phyloP scores from a whole-genome alignment of 352 stramenopile species.

The Elongisporangium prolatum region DNA sequence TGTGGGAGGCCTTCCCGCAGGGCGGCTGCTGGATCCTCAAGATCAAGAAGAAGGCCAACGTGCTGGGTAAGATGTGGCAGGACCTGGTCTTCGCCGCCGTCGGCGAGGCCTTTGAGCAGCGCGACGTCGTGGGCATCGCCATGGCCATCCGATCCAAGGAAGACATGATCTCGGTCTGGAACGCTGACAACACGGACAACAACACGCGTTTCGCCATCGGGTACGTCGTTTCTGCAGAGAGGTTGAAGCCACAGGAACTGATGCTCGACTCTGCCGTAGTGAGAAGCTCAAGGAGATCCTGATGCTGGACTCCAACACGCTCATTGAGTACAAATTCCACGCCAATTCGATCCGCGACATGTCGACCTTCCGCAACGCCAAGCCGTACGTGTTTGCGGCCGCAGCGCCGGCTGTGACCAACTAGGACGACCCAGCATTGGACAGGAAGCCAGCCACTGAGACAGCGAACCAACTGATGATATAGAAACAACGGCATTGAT shows the following conservation, averaged over 20 bases:
- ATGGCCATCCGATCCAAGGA: constrained; percentile 93
- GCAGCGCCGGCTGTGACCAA: constrained; percentile 35
- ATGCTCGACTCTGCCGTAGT: constrained; percentile 22
- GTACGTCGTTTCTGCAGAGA: constrained; percentile 31
- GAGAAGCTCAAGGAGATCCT: constrained; percentile 94
- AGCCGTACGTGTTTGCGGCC: constrained; percentile 88
- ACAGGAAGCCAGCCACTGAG: background rate
- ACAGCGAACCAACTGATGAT: background rate
- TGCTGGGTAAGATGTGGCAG: constrained; percentile 94
- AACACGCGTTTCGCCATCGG: constrained; percentile 79
- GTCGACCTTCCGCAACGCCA: constrained; percentile 92
- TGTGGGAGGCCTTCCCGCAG: constrained; percentile 91
- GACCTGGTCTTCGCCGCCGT: constrained; percentile 91
- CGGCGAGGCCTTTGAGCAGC: constrained; percentile 89
- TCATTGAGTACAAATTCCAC: constrained; percentile 95
- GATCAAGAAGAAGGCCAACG: constrained; percentile 93
- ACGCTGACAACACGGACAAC: constrained; percentile 90
- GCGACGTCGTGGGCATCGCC: constrained; percentile 90
- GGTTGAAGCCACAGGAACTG: constrained; percentile 8
- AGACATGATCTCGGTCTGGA: constrained; percentile 93
- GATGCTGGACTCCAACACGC: constrained; percentile 91
- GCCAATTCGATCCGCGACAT: constrained; percentile 91
- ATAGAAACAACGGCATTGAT: background rate
- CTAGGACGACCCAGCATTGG: constrained; percentile 21
- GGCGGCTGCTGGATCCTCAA: constrained; percentile 94